A percentile compares a stretch with the other conserved stretches of the same genome.
Conservation (phyloP, 2,329 filamentous ascomycete species). For the Cladosporium sp. region DNA sequence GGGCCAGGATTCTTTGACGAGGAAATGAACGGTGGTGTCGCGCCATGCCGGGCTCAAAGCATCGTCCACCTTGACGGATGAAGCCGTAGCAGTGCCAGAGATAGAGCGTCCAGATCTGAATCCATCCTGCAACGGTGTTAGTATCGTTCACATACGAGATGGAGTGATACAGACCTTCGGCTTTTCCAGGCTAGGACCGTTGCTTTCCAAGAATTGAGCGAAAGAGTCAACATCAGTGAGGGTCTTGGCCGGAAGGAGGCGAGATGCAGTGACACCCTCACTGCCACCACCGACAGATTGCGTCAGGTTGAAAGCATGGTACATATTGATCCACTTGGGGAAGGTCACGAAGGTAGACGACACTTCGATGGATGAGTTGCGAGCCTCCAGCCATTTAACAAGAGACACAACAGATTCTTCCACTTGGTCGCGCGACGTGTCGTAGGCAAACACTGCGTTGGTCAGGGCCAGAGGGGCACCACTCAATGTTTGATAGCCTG, state of each 20-base stretch:
- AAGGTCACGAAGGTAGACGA: background rate
- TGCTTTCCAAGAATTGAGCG: background rate
- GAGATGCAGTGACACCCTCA: background rate
- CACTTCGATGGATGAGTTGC: background rate
- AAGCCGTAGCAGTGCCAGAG: background rate
- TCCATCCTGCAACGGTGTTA: background rate
- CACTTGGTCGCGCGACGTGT: background rate
- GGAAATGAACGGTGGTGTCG: no score
- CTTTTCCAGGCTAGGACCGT: background rate
- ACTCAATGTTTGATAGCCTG: constrained; percentile 5
- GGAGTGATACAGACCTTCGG: background rate
- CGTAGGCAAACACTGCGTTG: constrained; percentile 5
- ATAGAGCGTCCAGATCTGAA: background rate
- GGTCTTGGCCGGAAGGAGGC: background rate
- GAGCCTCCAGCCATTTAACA: background rate
- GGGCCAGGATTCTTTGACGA: no score
- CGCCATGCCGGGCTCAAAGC: no score
- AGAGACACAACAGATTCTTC: background rate
- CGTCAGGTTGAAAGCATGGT: constrained; percentile 11
- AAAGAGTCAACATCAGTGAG: background rate
- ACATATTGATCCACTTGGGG: constrained; percentile 11
- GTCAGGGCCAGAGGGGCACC: constrained; percentile 6
- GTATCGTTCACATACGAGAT: no score
- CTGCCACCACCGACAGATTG: constrained; percentile 1
- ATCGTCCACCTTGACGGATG: background rate